Evolutionary conservation across 352 stramenopile genomes (phyloP).

Genomic region (Phytophthora foliorum): DNA sequence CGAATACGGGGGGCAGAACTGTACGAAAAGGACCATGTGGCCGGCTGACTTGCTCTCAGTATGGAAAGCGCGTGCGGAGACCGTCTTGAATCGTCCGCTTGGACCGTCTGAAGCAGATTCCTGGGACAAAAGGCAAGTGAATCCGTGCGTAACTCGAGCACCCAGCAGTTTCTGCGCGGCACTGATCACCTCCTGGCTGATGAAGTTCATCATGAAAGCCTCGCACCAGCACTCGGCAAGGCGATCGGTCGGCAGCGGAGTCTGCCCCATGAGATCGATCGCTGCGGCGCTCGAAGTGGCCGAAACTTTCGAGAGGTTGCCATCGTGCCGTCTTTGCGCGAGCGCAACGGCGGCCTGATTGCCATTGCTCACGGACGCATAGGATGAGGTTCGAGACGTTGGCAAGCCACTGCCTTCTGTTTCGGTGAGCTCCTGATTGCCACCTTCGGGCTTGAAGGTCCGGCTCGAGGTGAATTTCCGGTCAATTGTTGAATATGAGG

Average conservation of each 20-base stretch:
- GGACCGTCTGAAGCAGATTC: background rate
- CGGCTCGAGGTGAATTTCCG: too few relatives aligned
- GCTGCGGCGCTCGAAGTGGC: background rate
- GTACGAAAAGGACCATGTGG: constrained; percentile 6
- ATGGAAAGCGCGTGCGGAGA: background rate
- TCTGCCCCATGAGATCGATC: constrained; percentile 18
- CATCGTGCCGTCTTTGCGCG: background rate
- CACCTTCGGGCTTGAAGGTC: too few relatives aligned
- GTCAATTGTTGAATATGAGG: too few relatives aligned
- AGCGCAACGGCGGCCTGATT: too few relatives aligned
- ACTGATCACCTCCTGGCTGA: background rate
- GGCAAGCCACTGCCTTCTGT: background rate
- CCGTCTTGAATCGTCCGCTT: background rate
- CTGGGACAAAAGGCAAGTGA: background rate
- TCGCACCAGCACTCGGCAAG: background rate
- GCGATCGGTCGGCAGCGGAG: constrained; percentile 8
- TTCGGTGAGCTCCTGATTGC: background rate
- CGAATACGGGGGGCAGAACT: too few relatives aligned
- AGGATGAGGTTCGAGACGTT: too few relatives aligned
- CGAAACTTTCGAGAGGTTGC: background rate
- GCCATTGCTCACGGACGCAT: too few relatives aligned
- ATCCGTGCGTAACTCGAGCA: background rate
- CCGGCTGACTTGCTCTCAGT: background rate
- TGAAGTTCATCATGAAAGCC: too few relatives aligned
- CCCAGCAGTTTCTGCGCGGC: constrained; percentile 8